phyloP scores from a whole-genome alignment of 148 eudicot genomes.

The Rhododendron mucronatum region DNA sequence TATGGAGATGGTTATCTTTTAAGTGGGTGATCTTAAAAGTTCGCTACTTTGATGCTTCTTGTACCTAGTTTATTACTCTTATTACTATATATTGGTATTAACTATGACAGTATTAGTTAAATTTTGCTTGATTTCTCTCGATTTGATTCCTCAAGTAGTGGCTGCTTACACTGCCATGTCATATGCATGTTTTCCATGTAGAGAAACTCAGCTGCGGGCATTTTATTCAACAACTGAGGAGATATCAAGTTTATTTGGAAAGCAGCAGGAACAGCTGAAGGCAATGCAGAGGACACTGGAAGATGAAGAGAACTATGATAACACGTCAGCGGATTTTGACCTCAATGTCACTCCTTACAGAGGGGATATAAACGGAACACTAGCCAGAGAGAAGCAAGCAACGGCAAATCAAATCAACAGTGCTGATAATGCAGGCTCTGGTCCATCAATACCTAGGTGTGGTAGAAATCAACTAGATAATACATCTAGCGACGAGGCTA shows the following conservation, averaged over 20 bases:
- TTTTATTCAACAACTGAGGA: constrained; percentile 95
- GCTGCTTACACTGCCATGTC: not conserved
- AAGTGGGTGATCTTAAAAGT: not conserved
- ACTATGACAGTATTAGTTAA: not conserved
- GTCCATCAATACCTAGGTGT: constrained; percentile 29
- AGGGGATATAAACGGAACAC: constrained; percentile 18
- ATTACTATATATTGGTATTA: not conserved
- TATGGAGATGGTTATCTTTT: not conserved
- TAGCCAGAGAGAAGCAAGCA: not conserved
- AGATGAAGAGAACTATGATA: constrained; percentile 82
- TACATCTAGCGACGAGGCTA: constrained; percentile 56
- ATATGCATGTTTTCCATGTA: constrained; percentile 25
- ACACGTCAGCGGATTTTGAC: constrained; percentile 55
- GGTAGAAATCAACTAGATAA: constrained; percentile 32
- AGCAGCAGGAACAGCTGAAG: constrained; percentile 94
- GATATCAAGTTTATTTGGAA: constrained; percentile 61
- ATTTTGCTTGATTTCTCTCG: not conserved
- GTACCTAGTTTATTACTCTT: not conserved
- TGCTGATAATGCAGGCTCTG: constrained; percentile 27
- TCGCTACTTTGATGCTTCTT: not conserved
- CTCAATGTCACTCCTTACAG: constrained; percentile 24
- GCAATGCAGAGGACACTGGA: constrained; percentile 91
- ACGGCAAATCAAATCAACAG: constrained; percentile 26
- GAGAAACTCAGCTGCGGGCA: constrained; percentile 93
- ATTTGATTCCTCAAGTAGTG: not conserved